Conservation (phyloP, 1,139 yeast genomes). For the Zygosaccharomyces pseudobailii region DNA sequence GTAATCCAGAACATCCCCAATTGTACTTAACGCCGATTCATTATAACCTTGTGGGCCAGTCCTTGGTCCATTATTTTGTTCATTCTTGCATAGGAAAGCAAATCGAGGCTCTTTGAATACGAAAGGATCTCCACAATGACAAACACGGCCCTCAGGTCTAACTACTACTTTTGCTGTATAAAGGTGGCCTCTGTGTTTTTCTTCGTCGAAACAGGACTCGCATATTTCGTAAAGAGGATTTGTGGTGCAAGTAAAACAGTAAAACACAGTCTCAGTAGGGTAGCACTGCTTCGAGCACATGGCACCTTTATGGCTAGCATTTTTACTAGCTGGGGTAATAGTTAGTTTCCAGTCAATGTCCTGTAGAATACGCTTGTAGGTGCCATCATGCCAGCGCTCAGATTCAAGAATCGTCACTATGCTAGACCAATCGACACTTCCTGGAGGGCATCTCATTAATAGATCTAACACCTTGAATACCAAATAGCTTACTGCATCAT, state of each 20-base stretch:
- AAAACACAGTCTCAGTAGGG: constrained; percentile 30
- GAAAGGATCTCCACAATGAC: constrained; percentile 90
- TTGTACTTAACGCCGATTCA: constrained; percentile 39
- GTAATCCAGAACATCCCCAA: constrained; percentile 63
- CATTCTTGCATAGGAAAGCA: constrained; percentile 44
- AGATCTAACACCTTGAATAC: constrained; percentile 27
- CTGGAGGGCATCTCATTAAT: constrained; percentile 14
- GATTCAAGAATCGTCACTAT: constrained; percentile 17
- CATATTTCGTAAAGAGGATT: constrained; percentile 48
- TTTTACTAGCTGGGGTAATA: neutral
- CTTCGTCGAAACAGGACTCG: constrained; percentile 66
- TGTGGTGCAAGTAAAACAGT: constrained; percentile 32
- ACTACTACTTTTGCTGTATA: constrained; percentile 69
- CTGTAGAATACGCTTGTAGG: constrained; percentile 14
- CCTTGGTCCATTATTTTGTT: constrained; percentile 45
- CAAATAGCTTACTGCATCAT: constrained; percentile 23
- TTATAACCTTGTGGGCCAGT: constrained; percentile 20
- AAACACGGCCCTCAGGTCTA: constrained; percentile 85
- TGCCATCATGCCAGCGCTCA: constrained; percentile 21
- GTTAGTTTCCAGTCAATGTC: constrained; percentile 21
- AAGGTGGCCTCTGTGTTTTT: constrained; percentile 70
- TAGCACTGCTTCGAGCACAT: constrained; percentile 28
- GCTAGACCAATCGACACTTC: constrained; percentile 23
- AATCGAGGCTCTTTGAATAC: constrained; percentile 39
- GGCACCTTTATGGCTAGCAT: constrained; percentile 22